These are phyloP conservation scores for Jimgerdemannia lactiflua DNA, from an alignment of 192 early-diverging fungal genomes.

Conservation along the genomic window DNA sequence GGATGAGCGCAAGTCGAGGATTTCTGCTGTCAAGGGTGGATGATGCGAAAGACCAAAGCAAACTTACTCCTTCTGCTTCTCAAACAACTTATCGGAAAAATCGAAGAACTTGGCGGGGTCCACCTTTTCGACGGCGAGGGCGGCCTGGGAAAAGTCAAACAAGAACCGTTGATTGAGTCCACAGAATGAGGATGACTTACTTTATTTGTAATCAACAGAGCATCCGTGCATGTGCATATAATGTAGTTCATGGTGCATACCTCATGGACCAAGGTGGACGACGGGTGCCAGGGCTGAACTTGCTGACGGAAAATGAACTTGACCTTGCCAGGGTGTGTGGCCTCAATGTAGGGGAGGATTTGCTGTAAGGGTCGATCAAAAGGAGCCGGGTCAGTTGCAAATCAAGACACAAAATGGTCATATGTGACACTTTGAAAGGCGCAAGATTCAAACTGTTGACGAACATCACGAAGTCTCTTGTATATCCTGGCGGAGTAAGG, in stretches of 20 bases:
- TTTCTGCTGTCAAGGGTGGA: neutral
- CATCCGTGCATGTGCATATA: too few species aligned
- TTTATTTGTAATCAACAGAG: neutral
- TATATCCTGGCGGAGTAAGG: slow-evolving; percentile 68
- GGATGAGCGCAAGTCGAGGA: neutral
- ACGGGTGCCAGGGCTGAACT: slow-evolving; percentile 84
- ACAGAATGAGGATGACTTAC: neutral
- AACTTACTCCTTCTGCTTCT: slow-evolving; percentile 50
- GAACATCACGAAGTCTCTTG: slow-evolving; percentile 38
- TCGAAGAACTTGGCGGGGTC: slow-evolving; percentile 48
- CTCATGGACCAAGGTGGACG: slow-evolving; percentile 71
- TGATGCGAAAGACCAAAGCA: neutral
- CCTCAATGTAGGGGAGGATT: slow-evolving; percentile 50
- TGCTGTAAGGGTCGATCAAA: slow-evolving; percentile 21
- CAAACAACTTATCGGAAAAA: slow-evolving; percentile 57
- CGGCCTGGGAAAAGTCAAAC: slow-evolving; percentile 40
- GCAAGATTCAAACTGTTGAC: neutral
- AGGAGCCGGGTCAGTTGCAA: too few species aligned
- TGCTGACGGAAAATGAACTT: slow-evolving; percentile 78
- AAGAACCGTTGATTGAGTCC: neutral
- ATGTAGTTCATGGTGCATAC: slow-evolving; percentile 16
- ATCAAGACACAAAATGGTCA: slow-evolving; percentile 11
- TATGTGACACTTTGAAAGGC: neutral
- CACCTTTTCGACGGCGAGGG: slow-evolving; percentile 63
- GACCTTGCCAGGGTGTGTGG: slow-evolving; percentile 39